Evolutionary conservation across 2,329 filamentous ascomycete species (phyloP), one percentile per base, ranked within the genome.

Genomic region (Amylocarpus encephaloides): DNA sequence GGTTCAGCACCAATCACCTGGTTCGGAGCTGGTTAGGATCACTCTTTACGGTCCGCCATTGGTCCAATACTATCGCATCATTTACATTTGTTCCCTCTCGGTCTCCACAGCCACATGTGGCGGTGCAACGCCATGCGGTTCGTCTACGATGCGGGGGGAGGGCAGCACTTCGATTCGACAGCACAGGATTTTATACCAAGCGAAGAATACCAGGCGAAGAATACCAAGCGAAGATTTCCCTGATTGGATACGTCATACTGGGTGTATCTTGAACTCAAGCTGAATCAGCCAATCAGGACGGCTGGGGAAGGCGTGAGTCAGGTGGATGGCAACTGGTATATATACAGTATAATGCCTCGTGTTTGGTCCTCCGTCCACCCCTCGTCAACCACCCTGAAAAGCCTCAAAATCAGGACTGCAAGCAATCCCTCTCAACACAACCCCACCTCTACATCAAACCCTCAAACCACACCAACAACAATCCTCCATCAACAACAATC

Each of bases 401-500:
- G 4, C 34, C 15, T 36, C 34, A 36, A 36, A 16, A 3, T 10
- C 12, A 26, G 4, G 7, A 4, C 22, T 26, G 22, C 22, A 26
- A 26, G 7, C 22, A 26, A 26, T 4, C 7, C 4, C 22, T 26
- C 7, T 26, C 22, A 26, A 26, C 22, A 26, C 22, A 4, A 26
- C 22, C 7, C 7, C 22, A 12, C 26, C 29, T 18, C 42, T 32
- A 32, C 26, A 34, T 43, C 42, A 43, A 32, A 44, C 15, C 42
- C 41, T 13, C 43, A 44, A 44, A 26, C 9, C 32, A 6, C 12
- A 15, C 9, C 36, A 45, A 22, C 22, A 15, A 40, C 18, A 43
- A 22, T 33, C 15, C 22, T 26, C 12, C 51, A 43, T 46, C 13
- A 15, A 40, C 16, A 69, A n/a, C n/a, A n/a, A n/a, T n/a, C n/a